phyloP scores from a whole-genome alignment of 495 filamentous ascomycete genomes.

The Aspergillus campestris region DNA sequence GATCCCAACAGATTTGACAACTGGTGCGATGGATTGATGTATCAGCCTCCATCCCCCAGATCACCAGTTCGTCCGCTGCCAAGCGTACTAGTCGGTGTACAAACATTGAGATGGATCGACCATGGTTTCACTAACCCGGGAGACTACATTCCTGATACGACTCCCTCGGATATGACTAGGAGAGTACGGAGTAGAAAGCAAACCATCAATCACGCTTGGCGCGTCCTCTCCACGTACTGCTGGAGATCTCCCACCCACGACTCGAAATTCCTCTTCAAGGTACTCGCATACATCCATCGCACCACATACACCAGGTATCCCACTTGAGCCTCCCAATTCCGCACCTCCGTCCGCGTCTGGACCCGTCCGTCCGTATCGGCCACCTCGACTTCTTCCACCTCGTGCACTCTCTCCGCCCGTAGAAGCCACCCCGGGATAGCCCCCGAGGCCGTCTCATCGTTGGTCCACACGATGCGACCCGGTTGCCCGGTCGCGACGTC shows the following conservation, averaged over 20 bases:
- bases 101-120: no score
- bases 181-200: neutral
- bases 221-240: conserved; percentile 18
- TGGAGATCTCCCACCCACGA: conserved; percentile 34
- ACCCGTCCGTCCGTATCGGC: conserved; percentile 6
- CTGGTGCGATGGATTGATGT: no score
- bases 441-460: conserved; percentile 20
- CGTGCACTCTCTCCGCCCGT: conserved; percentile 33
- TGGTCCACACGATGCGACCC: conserved; percentile 31
- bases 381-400: conserved; percentile 25
- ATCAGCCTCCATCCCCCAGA: no score
- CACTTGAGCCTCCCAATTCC: conserved; percentile 37
- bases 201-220: neutral
- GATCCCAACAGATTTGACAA: no score
- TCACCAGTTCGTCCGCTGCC: no score
- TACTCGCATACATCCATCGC: conserved; percentile 27
- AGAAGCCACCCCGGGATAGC: conserved; percentile 20
- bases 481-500: conserved; percentile 6
- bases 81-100: no score
- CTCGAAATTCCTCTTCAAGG: conserved; percentile 29
- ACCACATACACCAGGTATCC: conserved; percentile 33
- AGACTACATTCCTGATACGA: no score
- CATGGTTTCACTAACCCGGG: no score
- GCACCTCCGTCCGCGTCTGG: conserved; percentile 23
- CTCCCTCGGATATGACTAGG: no score